These are phyloP conservation scores for Penicillium sp. DNA, from an alignment of 2,329 filamentous ascomycete genomes.

Conservation along the genomic window DNA sequence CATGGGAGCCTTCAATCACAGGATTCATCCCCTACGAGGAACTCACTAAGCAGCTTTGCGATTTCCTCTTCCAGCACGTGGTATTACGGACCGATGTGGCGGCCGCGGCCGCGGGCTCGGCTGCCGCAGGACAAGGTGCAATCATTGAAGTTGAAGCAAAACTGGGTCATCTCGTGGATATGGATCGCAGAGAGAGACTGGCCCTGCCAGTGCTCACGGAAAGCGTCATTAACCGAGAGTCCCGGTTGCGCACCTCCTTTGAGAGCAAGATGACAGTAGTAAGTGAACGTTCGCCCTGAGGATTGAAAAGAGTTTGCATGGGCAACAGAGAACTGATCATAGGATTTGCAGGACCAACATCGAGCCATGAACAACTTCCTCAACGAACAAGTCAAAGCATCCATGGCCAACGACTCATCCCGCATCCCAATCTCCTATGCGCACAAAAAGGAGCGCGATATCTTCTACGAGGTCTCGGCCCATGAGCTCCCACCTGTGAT, in stretches of 20 bases:
- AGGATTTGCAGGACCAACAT: constrained; percentile 67
- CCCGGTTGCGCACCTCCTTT: constrained; percentile 64
- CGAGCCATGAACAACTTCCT: constrained; percentile 80
- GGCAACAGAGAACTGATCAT: constrained; percentile 9
- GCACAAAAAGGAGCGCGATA: constrained; percentile 80
- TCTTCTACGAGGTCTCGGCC: constrained; percentile 74
- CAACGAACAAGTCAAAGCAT: constrained; percentile 66
- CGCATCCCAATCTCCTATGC: constrained; percentile 66
- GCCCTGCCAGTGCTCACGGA: constrained; percentile 69
- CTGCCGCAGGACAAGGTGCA: constrained; percentile 65
- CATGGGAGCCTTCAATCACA: constrained; percentile 64
- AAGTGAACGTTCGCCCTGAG: constrained; percentile 34
- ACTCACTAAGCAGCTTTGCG: constrained; percentile 72
- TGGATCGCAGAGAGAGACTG: constrained; percentile 69
- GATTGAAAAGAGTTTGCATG: neutral
- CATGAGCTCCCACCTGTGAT: constrained; percentile 66
- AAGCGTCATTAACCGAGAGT: constrained; percentile 64
- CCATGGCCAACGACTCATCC: constrained; percentile 41
- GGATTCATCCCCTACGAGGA: constrained; percentile 72
- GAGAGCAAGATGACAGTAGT: constrained; percentile 90
- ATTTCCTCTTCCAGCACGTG: constrained; percentile 76
- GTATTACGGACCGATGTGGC: constrained; percentile 65
- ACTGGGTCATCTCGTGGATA: constrained; percentile 77
- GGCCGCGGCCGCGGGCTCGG: constrained; percentile 55
- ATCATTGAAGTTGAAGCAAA: constrained; percentile 94